Percentiles rank a stretch among this genome's conserved stretches.
Conservation (phyloP, 2,329 filamentous ascomycete species). For the Fusarium guadeloupense region DNA sequence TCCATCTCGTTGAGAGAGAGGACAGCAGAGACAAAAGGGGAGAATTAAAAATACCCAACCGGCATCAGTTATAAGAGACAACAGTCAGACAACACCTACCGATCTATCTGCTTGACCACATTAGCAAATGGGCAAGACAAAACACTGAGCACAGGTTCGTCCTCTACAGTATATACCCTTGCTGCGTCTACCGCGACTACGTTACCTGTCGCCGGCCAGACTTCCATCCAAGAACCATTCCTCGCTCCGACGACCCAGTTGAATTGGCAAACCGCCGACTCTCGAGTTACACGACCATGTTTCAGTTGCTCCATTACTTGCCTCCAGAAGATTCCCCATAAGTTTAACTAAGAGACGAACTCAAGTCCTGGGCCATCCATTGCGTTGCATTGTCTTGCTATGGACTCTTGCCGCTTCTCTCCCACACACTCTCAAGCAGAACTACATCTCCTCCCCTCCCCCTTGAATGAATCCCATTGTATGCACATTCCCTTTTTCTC, state of each 20-base stretch:
- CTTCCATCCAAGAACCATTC: constrained; percentile 13
- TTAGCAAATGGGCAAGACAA: constrained; percentile 29
- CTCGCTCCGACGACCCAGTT: constrained; percentile 38
- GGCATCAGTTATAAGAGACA: constrained; percentile 26
- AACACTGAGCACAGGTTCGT: constrained; percentile 34
- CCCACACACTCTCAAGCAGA: constrained; percentile 4
- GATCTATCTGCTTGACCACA: no score
- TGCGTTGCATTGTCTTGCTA: constrained; percentile 18
- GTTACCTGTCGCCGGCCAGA: constrained; percentile 21
- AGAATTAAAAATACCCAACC: neutral
- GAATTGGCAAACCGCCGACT: constrained; percentile 43
- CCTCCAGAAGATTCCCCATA: constrained; percentile 40
- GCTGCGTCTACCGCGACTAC: constrained; percentile 5
- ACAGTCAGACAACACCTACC: neutral
- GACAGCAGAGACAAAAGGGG: neutral
- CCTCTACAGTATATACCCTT: constrained; percentile 4
- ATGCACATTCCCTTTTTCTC: constrained; percentile 13
- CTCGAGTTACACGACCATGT: constrained; percentile 50
- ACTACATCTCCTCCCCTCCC: constrained; percentile 8
- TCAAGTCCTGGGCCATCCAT: constrained; percentile 4
- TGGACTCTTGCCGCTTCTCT: constrained; percentile 5
- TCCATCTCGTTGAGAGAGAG: neutral
- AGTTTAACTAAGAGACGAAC: constrained; percentile 32
- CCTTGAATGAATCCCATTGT: constrained; percentile 3
- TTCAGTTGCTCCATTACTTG: constrained; percentile 44